Evolutionary conservation across 768 basidiomycete species (phyloP), one percentile per base, ranked within the genome.

Genomic region (Termitomyces sp.): DNA sequence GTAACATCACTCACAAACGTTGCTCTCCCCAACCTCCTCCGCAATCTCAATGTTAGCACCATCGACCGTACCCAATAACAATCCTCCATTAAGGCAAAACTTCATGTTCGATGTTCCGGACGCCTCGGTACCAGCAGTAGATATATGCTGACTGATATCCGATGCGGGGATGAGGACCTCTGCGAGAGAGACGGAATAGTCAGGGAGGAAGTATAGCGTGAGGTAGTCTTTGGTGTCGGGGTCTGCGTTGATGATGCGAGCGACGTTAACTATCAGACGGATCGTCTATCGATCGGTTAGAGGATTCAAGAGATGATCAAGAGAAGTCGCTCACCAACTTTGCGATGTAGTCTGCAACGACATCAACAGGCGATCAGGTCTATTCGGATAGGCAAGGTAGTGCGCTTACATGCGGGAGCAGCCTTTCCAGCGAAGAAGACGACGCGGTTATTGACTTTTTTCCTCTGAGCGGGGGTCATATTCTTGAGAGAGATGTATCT

Each of bases 381-480:
- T 25, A 49, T 19, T 51, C 28, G 17, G 19, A 40, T 21, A 7
- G 19, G n/a, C 19, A 12, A 17, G 27, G 19, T 14, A 23, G 12
- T 4, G 45, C 7, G 74, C 86, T 66, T 67, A 89, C 88, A 93
- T 56, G 86, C 95, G 39, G 96, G 96, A 0, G 96, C 96, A 52
- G 96, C 94, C 70, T 98, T 98, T 60, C 97, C 96, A 32, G 93
- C 96, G 61, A 99, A 98, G 78, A 99, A 90, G n/a, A 93, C 88
- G 19, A 93, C 94, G 52, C 85, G 82, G n/a, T 85, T 89, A 62
- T 82, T 85, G 61, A 88, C 81, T 68, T 89, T 90, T 76, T 89
- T 88, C 65, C 89, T 82, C 68, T 97, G 85, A 28, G 72, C 86
- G 0, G 89, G 81, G 2, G 79, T 77, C 85, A 96, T 84, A 32